Base-by-base conservation (phyloP, 192 early-diverging fungal genomes). In the Mortierella claussenii region DNA sequence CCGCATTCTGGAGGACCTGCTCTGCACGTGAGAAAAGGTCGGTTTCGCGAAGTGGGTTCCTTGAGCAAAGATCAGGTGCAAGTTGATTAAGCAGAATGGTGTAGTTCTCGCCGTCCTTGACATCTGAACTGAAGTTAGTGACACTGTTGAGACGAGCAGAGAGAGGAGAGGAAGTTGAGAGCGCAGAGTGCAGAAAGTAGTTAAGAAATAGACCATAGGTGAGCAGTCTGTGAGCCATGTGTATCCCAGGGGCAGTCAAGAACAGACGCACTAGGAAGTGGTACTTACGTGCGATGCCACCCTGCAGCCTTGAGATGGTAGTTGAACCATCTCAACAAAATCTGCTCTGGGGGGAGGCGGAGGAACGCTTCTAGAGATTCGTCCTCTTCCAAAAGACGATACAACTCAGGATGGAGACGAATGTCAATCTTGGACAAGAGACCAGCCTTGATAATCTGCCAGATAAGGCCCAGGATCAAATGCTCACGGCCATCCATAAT, bases 381-480 rank as follows among this genome's bases (percentile, higher is more conserved):
- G 37, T 89, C 97, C 47, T 93, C 86, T 66, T 97, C 93, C 68
- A 99, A 83, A 58, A 99, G 87, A 46, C 96, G 90, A 76, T 97
- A 97, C 62, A 99, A 85, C 82, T 99, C 98, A 11, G 98, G 98
- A 78, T 99, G 98, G 55, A 93, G 88, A 80, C 98, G 96, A 69
- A 99, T 96, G 79, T 98, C 95, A 78, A 99, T 96, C 85, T 96
- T 98, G 71, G 93, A 93, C 67, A 93, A 86, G 60, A 99, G 83
- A 55, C 97, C 96, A 59, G 95, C 93, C 83, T 98, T 99, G 85
- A 99, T 99, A 64, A 99, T 97, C 82, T 99, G 93, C 98, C 98
- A 99, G 65, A 98, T 94, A 31, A 99, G 86, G 18, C 97, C 98
- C 61, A 99, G 85, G 78, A 98, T 92, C 78, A 99, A 88, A 68